A percentile compares a stretch with the other conserved stretches of the same genome.
phyloP scores from a whole-genome alignment of 768 basidiomycete species.

The Auriscalpium vulgare region DNA sequence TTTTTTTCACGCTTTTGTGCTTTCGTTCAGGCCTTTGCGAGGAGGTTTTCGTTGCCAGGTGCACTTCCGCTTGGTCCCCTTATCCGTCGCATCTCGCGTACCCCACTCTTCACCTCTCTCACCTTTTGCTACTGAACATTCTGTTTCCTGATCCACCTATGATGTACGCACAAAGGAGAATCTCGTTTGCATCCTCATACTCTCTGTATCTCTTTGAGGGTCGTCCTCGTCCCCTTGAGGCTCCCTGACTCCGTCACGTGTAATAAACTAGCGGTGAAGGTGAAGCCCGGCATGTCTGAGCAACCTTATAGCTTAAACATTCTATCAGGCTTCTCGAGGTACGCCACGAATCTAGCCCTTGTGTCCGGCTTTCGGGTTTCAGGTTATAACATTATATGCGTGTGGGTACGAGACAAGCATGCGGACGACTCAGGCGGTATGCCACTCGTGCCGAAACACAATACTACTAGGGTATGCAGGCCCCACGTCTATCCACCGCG shows the following conservation, averaged over 20 bases:
- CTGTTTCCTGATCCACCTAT: conserved; percentile 15
- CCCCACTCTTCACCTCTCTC: conserved; percentile 14
- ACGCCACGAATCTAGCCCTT: too few relatives aligned
- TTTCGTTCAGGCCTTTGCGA: conserved; percentile 16
- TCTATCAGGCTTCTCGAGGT: too few relatives aligned
- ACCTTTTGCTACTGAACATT: conserved; percentile 17
- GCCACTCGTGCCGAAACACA: too few relatives aligned
- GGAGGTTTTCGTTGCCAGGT: conserved; percentile 4
- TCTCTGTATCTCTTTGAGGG: not conserved
- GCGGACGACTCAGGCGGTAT: too few relatives aligned
- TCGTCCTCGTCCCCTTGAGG: too few relatives aligned
- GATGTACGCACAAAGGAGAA: conserved; percentile 19
- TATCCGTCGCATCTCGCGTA: conserved; percentile 9
- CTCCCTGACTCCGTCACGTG: too few relatives aligned
- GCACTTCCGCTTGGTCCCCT: not conserved
- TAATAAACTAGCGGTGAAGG: too few relatives aligned
- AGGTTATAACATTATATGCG: too few relatives aligned
- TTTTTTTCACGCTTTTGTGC: conserved; percentile 29
- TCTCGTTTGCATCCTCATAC: conserved; percentile 11
- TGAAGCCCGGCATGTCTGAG: too few relatives aligned
- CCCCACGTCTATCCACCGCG: not conserved
- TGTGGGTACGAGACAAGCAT: too few relatives aligned
- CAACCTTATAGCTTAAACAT: too few relatives aligned
- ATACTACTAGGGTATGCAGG: not conserved
- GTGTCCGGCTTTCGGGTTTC: too few relatives aligned